A percentile compares a stretch with the other conserved stretches of the same genome.
Conservation (phyloP, 805 yeast species). For the Citeromyces nyonsensis region DNA sequence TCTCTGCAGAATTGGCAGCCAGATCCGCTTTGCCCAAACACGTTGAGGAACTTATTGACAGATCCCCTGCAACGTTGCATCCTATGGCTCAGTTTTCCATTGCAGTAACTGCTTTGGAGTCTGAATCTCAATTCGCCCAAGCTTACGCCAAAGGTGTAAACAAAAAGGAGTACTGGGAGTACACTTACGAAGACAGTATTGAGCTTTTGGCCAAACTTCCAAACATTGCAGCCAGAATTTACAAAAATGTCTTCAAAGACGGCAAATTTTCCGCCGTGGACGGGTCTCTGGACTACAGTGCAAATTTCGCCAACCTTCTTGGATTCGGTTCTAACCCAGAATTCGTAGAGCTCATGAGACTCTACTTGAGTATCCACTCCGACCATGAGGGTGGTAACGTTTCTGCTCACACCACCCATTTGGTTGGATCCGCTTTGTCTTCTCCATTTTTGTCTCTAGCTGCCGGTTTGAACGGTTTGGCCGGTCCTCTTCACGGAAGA, state of each 20-base stretch:
- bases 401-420: conserved; percentile 75
- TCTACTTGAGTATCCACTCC: conserved; percentile 69
- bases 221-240: conserved; percentile 66
- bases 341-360: conserved; percentile 66
- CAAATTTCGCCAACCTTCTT: conserved; percentile 39
- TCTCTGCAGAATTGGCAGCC: conserved; percentile 66
- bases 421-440: conserved; percentile 72
- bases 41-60: conserved; percentile 57
- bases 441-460: conserved; percentile 68
- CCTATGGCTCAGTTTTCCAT: conserved; percentile 87
- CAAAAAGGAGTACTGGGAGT: conserved; percentile 76
- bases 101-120: conserved; percentile 69
- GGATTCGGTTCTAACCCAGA: conserved; percentile 49
- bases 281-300: conserved; percentile 49
- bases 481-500: conserved; percentile 81
- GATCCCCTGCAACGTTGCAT: conserved; percentile 61
- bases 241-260: conserved; percentile 74
- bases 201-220: conserved; percentile 75
- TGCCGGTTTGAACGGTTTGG: conserved; percentile 75
- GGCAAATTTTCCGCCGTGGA: conserved; percentile 46
- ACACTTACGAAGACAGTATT: conserved; percentile 68
- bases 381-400: conserved; percentile 90
- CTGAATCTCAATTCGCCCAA: conserved; percentile 72
- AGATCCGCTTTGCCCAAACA: conserved; percentile 68
- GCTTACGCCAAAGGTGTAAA: conserved; percentile 75